phyloP scores from a whole-genome alignment of 768 basidiomycete genomes.

The Cystofilobasidium ferigula region DNA sequence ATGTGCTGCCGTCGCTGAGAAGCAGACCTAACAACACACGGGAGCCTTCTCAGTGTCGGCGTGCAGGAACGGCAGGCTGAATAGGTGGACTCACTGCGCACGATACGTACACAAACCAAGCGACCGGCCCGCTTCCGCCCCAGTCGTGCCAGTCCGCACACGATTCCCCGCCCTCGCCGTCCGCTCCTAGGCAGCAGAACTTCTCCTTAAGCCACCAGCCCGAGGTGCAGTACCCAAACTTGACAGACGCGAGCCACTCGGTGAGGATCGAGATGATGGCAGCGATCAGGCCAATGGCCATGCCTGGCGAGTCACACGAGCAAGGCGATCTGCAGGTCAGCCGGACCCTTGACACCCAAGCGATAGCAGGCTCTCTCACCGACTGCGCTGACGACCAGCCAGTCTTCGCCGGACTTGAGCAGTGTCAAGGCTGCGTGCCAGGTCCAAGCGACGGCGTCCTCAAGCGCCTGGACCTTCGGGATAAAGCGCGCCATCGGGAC shows the following conservation, averaged over 20 bases:
- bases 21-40: slow-evolving; percentile 48
- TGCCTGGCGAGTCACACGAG: slow-evolving; percentile 46
- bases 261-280: slow-evolving; percentile 89
- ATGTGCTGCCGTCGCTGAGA: slow-evolving; percentile 78
- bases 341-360: neutral
- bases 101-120: slow-evolving; percentile 74
- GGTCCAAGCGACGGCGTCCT: slow-evolving; percentile 39
- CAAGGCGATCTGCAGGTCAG: neutral
- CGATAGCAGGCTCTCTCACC: slow-evolving; percentile 49
- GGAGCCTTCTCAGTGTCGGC: slow-evolving; percentile 1
- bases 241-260: slow-evolving; percentile 94
- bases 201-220: slow-evolving; percentile 99
- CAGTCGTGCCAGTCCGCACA: slow-evolving; percentile 79
- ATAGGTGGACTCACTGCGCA: slow-evolving; percentile 60
- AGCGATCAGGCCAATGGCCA: slow-evolving; percentile 85
- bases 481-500: slow-evolving; percentile 41
- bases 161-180: slow-evolving; percentile 56
- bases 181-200: slow-evolving; percentile 97
- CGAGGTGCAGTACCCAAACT: slow-evolving; percentile 77
- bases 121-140: slow-evolving; percentile 68
- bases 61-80: neutral
- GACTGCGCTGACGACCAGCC: slow-evolving; percentile 81
- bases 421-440: slow-evolving; percentile 54
- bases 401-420: slow-evolving; percentile 67
- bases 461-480: slow-evolving; percentile 33